phyloP scores from a whole-genome alignment of 306 rosid species.

The Crataegus laevigata region DNA sequence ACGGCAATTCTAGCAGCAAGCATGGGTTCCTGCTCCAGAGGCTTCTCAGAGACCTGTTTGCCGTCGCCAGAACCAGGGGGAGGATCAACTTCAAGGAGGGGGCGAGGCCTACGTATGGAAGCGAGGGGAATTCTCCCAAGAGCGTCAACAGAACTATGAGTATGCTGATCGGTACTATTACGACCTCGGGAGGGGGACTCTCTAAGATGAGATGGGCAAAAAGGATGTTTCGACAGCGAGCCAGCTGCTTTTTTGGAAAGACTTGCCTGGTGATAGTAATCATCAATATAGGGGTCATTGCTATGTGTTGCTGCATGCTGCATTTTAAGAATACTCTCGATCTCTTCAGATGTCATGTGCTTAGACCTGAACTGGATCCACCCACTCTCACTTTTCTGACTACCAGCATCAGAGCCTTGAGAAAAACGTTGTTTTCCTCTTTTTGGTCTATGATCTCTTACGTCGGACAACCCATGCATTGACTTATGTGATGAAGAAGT shows the following conservation, averaged over 20 bases:
- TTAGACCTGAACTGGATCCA: conserved; percentile 82
- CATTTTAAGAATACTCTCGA: conserved; percentile 90
- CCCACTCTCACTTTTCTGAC: conserved; percentile 53
- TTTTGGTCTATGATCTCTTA: conserved; percentile 75
- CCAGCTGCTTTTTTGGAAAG: conserved; percentile 70
- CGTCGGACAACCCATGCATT: conserved; percentile 70
- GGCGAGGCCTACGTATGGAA: conserved; percentile 94
- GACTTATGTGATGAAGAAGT: conserved; percentile 58
- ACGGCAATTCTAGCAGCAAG: conserved; percentile 86
- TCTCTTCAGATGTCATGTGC: conserved; percentile 77
- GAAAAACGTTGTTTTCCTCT: conserved; percentile 57
- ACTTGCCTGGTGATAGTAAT: conserved; percentile 89
- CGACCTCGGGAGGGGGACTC: conserved; percentile 77
- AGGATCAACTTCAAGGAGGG: conserved; percentile 92
- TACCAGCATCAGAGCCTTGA: conserved; percentile 55
- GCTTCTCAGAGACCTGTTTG: conserved; percentile 68
- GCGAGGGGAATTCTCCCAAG: conserved; percentile 92
- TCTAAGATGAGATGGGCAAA: conserved; percentile 84
- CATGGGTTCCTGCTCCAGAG: conserved; percentile 97
- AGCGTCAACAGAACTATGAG: conserved; percentile 87
- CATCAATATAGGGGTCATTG: conserved; percentile 97
- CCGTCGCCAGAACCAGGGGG: conserved; percentile 48
- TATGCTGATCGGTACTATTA: conserved; percentile 71
- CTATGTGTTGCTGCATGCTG: conserved; percentile 94
- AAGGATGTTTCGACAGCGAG: conserved; percentile 67